Percentiles rank a stretch among this genome's conserved stretches.
Evolutionary conservation across 2,329 filamentous ascomycete genomes (phyloP).

Genomic region (Dactylellina cionopaga): DNA sequence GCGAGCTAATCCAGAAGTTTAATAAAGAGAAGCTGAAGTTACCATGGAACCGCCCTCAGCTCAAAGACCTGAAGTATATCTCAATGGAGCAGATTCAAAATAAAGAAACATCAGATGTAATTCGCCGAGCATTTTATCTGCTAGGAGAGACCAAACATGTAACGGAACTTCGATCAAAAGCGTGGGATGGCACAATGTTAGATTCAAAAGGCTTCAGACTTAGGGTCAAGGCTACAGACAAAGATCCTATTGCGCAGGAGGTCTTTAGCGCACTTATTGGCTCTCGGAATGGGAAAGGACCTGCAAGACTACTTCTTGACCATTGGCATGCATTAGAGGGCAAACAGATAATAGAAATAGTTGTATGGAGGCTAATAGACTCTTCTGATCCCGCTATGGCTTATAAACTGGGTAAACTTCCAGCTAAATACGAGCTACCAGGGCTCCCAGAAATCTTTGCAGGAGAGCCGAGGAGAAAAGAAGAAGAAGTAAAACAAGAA

Average conservation of each 20-base stretch:
- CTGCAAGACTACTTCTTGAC: not conserved
- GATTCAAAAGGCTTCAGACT: not conserved
- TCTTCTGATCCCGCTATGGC: not conserved
- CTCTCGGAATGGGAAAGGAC: not conserved
- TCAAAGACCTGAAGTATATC: slow-evolving; percentile 5
- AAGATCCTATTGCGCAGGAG: not conserved
- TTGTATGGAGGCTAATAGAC: not conserved
- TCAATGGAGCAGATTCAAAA: not conserved
- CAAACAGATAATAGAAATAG: not conserved
- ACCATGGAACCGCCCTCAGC: too few species aligned
- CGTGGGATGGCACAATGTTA: not conserved
- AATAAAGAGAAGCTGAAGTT: too few species aligned
- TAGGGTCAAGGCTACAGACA: not conserved
- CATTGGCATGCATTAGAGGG: not conserved
- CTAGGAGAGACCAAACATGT: too few species aligned
- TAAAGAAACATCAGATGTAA: not conserved
- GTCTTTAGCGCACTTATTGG: not conserved
- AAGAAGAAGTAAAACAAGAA: too few species aligned
- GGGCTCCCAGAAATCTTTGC: too few species aligned
- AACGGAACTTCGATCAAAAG: too few species aligned
- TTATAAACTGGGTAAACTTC: not conserved
- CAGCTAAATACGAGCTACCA: too few species aligned
- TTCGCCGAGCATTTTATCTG: too few species aligned
- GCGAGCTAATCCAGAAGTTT: too few species aligned
- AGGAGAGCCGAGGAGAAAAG: too few species aligned